Evolutionary conservation across 352 stramenopile species (phyloP).

Genomic region (Phytophthora hibernalis): DNA sequence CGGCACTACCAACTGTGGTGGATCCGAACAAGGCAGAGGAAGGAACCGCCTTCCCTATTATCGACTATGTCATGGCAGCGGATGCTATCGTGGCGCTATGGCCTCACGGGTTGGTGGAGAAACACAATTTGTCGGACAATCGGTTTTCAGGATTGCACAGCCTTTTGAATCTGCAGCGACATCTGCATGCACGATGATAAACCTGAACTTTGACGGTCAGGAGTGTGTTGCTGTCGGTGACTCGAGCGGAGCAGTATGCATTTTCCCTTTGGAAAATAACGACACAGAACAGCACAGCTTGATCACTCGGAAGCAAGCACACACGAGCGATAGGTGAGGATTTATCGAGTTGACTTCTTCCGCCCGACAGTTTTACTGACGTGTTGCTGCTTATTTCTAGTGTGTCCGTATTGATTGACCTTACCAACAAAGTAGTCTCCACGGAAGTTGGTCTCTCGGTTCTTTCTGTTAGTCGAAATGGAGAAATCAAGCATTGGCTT

Average conservation of each 20-base stretch:
- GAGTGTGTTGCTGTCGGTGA: slow-evolving; percentile 29
- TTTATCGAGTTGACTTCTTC: slow-evolving; percentile 1
- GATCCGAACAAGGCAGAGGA: background rate
- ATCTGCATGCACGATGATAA: slow-evolving; percentile 28
- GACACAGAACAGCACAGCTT: background rate
- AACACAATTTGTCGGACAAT: slow-evolving; percentile 39
- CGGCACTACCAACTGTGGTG: slow-evolving; percentile 12
- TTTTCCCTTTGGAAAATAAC: slow-evolving; percentile 20
- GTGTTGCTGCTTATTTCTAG: slow-evolving; percentile 8
- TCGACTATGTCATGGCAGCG: slow-evolving; percentile 31
- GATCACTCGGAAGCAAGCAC: slow-evolving; percentile 29
- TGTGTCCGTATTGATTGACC: slow-evolving; percentile 23
- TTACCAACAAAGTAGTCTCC: slow-evolving; percentile 3
- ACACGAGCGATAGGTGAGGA: slow-evolving; percentile 36
- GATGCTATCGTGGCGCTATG: slow-evolving; percentile 41
- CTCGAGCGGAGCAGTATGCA: slow-evolving; percentile 21
- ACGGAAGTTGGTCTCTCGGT: slow-evolving; percentile 12
- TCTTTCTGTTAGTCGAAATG: slow-evolving; percentile 43
- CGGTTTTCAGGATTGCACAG: slow-evolving; percentile 34
- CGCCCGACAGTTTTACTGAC: background rate
- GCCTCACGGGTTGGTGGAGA: slow-evolving; percentile 42
- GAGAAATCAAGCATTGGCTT: slow-evolving; percentile 59
- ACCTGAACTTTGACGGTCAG: slow-evolving; percentile 11
- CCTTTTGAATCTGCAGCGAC: slow-evolving; percentile 16
- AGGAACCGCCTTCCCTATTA: slow-evolving; percentile 13